These are phyloP conservation scores for Syzygium aqueum DNA, from an alignment of 345 rosid genomes.

Conservation along the genomic window DNA sequence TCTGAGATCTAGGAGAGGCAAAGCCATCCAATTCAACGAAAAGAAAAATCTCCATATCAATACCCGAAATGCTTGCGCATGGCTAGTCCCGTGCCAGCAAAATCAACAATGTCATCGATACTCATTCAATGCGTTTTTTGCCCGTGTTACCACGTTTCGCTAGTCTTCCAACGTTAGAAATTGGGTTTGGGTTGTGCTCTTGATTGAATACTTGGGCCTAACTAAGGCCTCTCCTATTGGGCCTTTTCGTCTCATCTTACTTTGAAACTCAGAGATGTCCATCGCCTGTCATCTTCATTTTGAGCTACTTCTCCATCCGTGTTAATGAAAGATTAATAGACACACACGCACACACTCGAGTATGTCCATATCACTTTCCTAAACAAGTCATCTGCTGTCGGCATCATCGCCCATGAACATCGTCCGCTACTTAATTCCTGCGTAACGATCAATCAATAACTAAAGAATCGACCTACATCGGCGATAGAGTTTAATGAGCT, in stretches of 20 bases:
- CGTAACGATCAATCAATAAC: background rate
- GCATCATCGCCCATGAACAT: background rate
- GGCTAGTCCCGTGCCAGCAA: too few species aligned
- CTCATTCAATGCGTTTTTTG: background rate
- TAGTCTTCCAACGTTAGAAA: background rate
- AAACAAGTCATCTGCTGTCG: background rate
- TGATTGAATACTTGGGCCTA: background rate
- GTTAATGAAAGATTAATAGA: background rate
- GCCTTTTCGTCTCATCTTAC: background rate
- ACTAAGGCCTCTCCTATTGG: background rate
- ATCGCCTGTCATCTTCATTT: background rate
- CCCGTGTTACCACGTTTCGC: background rate
- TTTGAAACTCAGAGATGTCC: background rate
- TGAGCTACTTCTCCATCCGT: background rate
- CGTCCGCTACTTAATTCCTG: background rate
- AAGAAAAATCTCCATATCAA: too few species aligned
- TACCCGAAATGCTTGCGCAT: too few species aligned
- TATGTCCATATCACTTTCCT: background rate
- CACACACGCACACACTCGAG: background rate
- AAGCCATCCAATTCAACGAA: too few species aligned
- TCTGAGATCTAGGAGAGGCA: background rate
- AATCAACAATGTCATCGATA: background rate
- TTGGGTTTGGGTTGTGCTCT: background rate
- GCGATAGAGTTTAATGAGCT: background rate
- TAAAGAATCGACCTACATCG: background rate